Base-by-base conservation (phyloP, 2,329 filamentous ascomycete species). In the Aspergillus fischeri region DNA sequence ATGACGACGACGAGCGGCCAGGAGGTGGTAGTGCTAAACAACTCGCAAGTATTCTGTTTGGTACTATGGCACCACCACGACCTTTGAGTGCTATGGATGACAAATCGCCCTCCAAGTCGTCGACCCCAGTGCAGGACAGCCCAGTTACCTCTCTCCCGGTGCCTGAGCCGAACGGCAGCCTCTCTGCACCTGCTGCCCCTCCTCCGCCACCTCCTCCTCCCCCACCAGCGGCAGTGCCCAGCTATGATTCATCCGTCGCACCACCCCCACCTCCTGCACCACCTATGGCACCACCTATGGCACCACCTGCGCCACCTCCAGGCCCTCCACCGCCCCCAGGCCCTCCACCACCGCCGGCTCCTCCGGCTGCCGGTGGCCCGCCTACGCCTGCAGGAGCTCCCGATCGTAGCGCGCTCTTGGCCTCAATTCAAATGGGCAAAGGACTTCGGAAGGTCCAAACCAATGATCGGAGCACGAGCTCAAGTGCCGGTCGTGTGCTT, bases 31-130 rank as follows among this genome's bases (percentile, higher is more conserved):
- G 86, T 65, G 94, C 94, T 51, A 94, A 95, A 59, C 91, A 96
- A 66, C 84, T 99, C 41, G 94, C 94, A 17, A 96, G 91, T 6
- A 94, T 97, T 59, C 82, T 99, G 21, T 99, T 99, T 72, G 93
- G 94, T 58, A 96, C 92, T 52, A 97, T 99, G 92, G 93, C 85
- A 9, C 93, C 94, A 42, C 93, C 94, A 14, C 86, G 93, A 52
- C 92, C 93, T 29, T 77, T 97, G 48, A 95, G 91, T 21, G 89
- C 91, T 6, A 86, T 90, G 73, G 91, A 90, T 54, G 86, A 89
- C 63, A 89, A 90, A 65, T 79, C 76, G 56, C 73, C 79, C 42
- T 76, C 76, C 27, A 80, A 78, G 51, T 71, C 75, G 56, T 73
- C 71, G 56, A 78, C 77, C 17, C 77, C 79, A 5, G 75, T 78